Evolutionary conservation across 73 alveolate genomes (phyloP).

Genomic region (Stentor coeruleus): DNA sequence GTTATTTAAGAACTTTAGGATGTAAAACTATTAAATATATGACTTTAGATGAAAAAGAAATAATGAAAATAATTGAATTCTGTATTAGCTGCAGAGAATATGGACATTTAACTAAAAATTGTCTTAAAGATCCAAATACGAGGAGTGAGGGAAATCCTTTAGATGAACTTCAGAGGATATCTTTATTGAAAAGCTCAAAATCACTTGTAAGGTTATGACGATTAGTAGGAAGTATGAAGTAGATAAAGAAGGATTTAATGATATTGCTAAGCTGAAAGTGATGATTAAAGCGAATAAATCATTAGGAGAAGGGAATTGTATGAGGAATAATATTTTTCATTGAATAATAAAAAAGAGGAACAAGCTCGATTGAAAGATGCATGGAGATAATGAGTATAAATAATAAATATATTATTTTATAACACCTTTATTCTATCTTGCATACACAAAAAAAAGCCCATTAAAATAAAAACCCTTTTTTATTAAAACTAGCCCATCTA

Average conservation of each 20-base stretch:
- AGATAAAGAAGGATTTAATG: background rate
- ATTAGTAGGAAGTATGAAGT: background rate
- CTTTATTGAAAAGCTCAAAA: background rate
- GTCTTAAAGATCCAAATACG: constrained; percentile 64
- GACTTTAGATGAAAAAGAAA: background rate
- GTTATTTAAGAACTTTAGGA: background rate
- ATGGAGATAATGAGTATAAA: too few species aligned
- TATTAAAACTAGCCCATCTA: too few species aligned
- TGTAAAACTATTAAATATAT: background rate
- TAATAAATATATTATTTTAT: too few species aligned
- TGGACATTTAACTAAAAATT: constrained; percentile 54
- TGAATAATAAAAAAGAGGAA: too few species aligned
- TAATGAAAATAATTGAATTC: background rate
- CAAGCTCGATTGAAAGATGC: too few species aligned
- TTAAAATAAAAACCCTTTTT: too few species aligned
- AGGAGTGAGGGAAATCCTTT: constrained; percentile 34
- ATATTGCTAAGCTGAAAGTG: background rate
- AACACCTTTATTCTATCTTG: too few species aligned
- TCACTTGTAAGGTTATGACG: background rate
- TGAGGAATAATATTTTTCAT: too few species aligned
- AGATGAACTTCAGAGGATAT: constrained; percentile 47
- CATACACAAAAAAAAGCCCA: too few species aligned
- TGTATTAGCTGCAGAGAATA: constrained; percentile 43
- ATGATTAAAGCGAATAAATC: background rate
- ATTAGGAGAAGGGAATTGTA: too few species aligned